These are phyloP conservation scores for Paecilomyces sp. DNA, from an alignment of 2,329 filamentous ascomycete genomes.

Conservation along the genomic window DNA sequence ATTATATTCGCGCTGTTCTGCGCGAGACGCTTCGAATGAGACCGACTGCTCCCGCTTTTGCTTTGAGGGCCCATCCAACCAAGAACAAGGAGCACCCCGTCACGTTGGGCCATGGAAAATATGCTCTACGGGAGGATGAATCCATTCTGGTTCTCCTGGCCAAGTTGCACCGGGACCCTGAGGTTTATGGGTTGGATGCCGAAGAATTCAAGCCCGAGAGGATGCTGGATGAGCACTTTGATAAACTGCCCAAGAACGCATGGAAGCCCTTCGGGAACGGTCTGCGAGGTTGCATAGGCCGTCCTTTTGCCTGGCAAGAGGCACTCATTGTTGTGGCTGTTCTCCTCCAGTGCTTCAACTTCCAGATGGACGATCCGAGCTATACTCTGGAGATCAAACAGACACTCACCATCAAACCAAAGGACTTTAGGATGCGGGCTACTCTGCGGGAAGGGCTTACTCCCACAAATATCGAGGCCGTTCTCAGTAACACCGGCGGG, in stretches of 20 bases:
- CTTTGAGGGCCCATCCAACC: constrained; percentile 42
- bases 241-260: constrained; percentile 54
- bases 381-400: constrained; percentile 32
- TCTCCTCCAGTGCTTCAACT: constrained; percentile 65
- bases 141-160: constrained; percentile 44
- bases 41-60: constrained; percentile 52
- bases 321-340: constrained; percentile 54
- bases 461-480: constrained; percentile 34
- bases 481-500: constrained; percentile 17
- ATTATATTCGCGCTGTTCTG: constrained; percentile 59
- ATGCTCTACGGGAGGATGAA: constrained; percentile 49
- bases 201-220: constrained; percentile 62
- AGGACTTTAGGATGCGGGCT: constrained; percentile 57
- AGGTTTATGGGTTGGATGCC: constrained; percentile 59
- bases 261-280: constrained; percentile 75
- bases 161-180: constrained; percentile 54
- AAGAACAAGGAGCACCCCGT: constrained; percentile 34
- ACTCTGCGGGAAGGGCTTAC: constrained; percentile 46
- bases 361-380: constrained; percentile 53
- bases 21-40: constrained; percentile 57
- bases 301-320: constrained; percentile 71
- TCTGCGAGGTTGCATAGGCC: constrained; percentile 62
- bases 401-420: constrained; percentile 36
- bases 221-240: constrained; percentile 64
- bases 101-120: constrained; percentile 55